A percentile compares a stretch with the other conserved stretches of the same genome.
phyloP scores from a whole-genome alignment of 371 early-diverging fungal species.

The Dichotomocladium elegans region DNA sequence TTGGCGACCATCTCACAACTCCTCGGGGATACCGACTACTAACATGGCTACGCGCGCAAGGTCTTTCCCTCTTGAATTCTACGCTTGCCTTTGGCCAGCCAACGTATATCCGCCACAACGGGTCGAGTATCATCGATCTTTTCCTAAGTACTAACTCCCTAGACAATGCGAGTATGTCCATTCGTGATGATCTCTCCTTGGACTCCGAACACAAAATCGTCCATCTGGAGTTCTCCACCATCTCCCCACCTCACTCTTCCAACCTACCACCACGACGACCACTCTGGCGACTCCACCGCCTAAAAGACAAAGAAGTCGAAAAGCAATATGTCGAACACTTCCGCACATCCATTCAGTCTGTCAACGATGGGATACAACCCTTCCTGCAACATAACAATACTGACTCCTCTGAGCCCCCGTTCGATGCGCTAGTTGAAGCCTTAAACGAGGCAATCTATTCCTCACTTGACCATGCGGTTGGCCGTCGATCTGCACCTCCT shows the following conservation, averaged over 20 bases:
- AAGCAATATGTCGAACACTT: neutral
- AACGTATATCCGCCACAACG: neutral
- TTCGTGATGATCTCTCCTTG: neutral
- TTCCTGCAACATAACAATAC: neutral
- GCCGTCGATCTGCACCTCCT: neutral
- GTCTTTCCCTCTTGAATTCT: conserved; percentile 4
- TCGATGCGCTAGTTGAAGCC: neutral
- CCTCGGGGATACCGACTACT: neutral
- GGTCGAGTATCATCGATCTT: conserved; percentile 6
- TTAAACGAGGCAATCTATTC: neutral
- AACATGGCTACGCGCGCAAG: neutral
- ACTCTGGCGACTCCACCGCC: neutral
- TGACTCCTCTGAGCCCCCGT: neutral
- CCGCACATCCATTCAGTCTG: neutral
- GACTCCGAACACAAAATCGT: neutral
- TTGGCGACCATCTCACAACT: conserved; percentile 2
- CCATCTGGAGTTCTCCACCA: neutral
- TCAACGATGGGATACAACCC: neutral
- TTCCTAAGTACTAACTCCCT: conserved; percentile 3
- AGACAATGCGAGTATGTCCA: neutral
- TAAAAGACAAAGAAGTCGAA: neutral
- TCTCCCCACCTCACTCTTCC: neutral
- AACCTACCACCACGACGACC: neutral
- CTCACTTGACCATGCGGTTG: conserved; percentile 1
- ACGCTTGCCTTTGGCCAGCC: conserved; percentile 5